phyloP scores from a whole-genome alignment of 768 basidiomycete species.

The Psilocybe cubensis region DNA sequence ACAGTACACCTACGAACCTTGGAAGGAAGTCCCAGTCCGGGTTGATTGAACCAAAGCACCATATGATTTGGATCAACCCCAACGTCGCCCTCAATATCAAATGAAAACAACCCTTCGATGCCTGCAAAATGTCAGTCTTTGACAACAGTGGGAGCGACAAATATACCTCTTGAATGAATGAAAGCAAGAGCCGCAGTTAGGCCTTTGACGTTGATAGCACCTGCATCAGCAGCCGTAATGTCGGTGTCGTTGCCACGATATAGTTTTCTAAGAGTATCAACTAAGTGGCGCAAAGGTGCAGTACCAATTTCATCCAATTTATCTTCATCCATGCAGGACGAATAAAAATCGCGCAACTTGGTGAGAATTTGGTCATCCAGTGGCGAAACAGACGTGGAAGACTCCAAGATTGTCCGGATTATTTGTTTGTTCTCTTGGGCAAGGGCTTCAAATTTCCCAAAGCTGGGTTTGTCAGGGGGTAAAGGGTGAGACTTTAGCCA shows the following conservation, averaged over 20 bases:
- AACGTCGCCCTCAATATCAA: conserved; percentile 86
- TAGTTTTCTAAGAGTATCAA: conserved; percentile 60
- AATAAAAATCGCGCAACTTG: conserved; percentile 76
- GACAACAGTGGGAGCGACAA: not conserved
- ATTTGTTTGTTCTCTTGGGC: conserved; percentile 78
- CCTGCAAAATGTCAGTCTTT: conserved; percentile 43
- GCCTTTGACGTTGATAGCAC: conserved; percentile 44
- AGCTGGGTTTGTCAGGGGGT: conserved; percentile 81
- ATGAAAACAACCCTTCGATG: conserved; percentile 77
- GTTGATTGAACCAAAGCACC: conserved; percentile 85
- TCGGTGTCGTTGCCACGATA: conserved; percentile 58
- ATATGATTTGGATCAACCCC: conserved; percentile 86
- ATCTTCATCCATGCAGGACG: conserved; percentile 82
- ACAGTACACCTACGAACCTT: conserved; percentile 55
- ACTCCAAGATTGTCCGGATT: conserved; percentile 72
- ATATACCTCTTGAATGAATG: conserved; percentile 80
- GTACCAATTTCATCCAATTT: conserved; percentile 74
- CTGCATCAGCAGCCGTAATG: conserved; percentile 20
- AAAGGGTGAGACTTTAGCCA: conserved; percentile 86
- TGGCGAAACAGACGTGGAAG: conserved; percentile 34
- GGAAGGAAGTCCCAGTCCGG: conserved; percentile 80
- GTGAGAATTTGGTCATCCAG: conserved; percentile 56
- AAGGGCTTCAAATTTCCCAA: conserved; percentile 74
- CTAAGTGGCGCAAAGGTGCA: conserved; percentile 70
- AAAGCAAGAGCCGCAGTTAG: conserved; percentile 85